Base-by-base conservation (phyloP, 2,329 filamentous ascomycete species). In the Scedosporium dehoogii region DNA sequence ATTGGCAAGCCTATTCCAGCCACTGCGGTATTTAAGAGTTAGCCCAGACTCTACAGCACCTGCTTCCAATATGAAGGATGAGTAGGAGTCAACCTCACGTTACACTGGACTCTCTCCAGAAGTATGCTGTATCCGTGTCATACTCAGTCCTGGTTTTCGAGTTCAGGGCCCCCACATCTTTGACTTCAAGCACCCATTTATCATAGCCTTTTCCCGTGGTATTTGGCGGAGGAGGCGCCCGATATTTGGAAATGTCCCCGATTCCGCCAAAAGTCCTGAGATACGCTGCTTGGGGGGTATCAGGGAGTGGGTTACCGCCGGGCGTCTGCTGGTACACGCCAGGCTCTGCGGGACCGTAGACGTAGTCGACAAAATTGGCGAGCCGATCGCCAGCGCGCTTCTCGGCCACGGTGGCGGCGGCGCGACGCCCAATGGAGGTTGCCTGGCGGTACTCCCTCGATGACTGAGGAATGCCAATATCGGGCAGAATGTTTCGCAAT, bases 51-150 rank as follows among this genome's bases (percentile, higher is more conserved):
- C 21, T 38, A 3, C 33, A 1, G 10, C 33, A 12, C 33, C 3
- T 12, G 33, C 33, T 12, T 10, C 14, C 33, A 38, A 12, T 12
- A 4, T 38, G 33, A 12, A 12, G 33, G 33, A 12, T 12, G 9
- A 14, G 10, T 12, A 12, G 33, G 33, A 10, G 4, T 12, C 33
- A 14, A 10, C 10, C 64, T 63, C 38, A 65, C 64, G 46, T 38
- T 2, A 62, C 58, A 42, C 61, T 63, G 5, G 62, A 63, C 59
- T 64, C 64, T n/a, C 42, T 51, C 64, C 64, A 65, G 41, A 65
- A 65, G 41, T 65, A 65, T 6, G 64, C 64, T 33, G 62, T 65
- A 10, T 65, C 61, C 1, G 63, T 64, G 18, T 65, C 58, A 14
- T 64, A 61, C 12, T 60, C 61, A 6, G 58, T 64, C 41, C 64